Conservation (phyloP, 1,284 basidiomycete genomes). For the Moniliophthora roreri region DNA sequence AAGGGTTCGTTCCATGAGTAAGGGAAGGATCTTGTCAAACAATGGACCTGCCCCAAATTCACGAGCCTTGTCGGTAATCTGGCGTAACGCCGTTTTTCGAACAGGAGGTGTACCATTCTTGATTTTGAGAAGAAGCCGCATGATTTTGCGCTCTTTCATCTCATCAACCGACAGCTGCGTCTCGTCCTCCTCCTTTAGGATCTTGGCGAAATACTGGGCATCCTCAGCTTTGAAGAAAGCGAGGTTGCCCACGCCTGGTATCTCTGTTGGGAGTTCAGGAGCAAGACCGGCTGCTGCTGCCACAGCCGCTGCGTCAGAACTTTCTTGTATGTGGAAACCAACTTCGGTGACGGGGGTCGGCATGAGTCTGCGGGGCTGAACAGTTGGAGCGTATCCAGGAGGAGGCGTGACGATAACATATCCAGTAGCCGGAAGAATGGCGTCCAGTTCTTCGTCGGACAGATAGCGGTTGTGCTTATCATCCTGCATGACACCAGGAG, state of each 20-base stretch:
- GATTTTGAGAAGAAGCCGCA: constrained; percentile 99
- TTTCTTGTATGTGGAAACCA: constrained; percentile 97
- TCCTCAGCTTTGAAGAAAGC: constrained; percentile 99
- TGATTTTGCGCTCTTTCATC: constrained; percentile 99
- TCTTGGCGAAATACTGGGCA: constrained; percentile 97
- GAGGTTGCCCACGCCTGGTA: constrained; percentile 95
- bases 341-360: constrained; percentile 71
- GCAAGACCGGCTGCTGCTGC: constrained; percentile 90
- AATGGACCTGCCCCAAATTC: constrained; percentile 99
- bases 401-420: constrained; percentile 94
- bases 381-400: constrained; percentile 86
- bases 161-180: constrained; percentile 96
- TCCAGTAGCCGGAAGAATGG: constrained; percentile 83
- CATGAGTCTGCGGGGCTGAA: constrained; percentile 79
- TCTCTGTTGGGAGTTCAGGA: constrained; percentile 96
- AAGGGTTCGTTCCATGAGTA: constrained; percentile 98
- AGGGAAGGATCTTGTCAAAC: constrained; percentile 97
- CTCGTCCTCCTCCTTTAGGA: constrained; percentile 93
- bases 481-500: constrained; percentile 78
- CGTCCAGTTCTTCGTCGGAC: constrained; percentile 94
- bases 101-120: constrained; percentile 99
- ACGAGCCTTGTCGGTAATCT: constrained; percentile 99
- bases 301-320: constrained; percentile 83
- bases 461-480: constrained; percentile 96
- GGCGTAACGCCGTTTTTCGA: constrained; percentile 94